These are phyloP conservation scores for Stemphylium beticola DNA, from an alignment of 2,329 filamentous ascomycete species.

Conservation along the genomic window DNA sequence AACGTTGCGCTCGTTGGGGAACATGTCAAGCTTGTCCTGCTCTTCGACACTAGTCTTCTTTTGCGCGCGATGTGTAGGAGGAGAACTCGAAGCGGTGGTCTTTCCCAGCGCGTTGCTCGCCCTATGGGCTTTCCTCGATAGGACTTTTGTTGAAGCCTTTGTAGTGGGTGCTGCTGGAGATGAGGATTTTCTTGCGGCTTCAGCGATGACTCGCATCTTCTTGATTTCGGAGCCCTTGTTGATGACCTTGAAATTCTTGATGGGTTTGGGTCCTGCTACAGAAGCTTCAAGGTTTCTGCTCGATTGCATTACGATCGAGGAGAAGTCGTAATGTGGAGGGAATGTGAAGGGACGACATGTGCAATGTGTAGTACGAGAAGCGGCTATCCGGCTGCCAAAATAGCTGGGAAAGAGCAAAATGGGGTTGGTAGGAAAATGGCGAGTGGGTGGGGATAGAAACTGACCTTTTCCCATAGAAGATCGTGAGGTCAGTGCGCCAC, in stretches of 20 bases:
- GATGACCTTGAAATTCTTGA: slow-evolving; percentile 5
- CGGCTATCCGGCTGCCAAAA: too few species aligned
- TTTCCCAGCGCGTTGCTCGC: background rate
- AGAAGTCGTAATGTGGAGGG: background rate
- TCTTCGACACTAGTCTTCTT: background rate
- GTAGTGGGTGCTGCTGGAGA: background rate
- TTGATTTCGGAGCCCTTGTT: slow-evolving; percentile 4
- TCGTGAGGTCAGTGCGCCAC: background rate
- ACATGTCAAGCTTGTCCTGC: background rate
- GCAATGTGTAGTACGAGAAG: background rate
- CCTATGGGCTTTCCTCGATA: too few species aligned
- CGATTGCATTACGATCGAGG: background rate
- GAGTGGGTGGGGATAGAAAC: too few species aligned
- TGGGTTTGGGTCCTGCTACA: background rate
- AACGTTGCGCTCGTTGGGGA: background rate
- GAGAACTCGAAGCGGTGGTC: background rate
- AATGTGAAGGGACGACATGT: background rate
- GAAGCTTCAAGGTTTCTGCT: background rate
- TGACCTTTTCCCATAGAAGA: background rate
- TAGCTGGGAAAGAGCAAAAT: too few species aligned
- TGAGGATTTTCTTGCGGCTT: background rate
- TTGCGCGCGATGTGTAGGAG: too few species aligned
- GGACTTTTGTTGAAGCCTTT: too few species aligned
- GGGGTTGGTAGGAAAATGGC: background rate
- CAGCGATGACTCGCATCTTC: background rate